Conservation (phyloP, 2,329 filamentous ascomycete species). For the Penicillium concentricum region DNA sequence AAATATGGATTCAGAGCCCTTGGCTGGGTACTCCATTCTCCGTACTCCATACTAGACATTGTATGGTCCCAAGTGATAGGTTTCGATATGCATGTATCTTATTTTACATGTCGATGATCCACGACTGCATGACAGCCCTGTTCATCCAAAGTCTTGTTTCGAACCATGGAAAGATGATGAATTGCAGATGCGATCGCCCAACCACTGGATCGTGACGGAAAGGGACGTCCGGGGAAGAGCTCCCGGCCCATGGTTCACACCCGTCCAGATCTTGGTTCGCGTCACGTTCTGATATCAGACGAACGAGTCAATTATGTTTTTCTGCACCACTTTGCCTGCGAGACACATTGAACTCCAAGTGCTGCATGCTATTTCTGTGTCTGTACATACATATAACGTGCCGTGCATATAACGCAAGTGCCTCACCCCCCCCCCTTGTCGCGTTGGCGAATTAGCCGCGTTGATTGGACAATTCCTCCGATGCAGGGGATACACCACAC, state of each 20-base stretch:
- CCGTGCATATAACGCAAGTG: slow-evolving; percentile 1
- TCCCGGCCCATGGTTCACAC: slow-evolving; percentile 25
- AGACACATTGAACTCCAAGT: neutral
- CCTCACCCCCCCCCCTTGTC: neutral
- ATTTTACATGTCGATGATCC: neutral
- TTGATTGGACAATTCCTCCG: slow-evolving; percentile 4
- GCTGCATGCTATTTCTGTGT: neutral
- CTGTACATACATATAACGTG: neutral
- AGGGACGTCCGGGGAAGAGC: slow-evolving; percentile 17
- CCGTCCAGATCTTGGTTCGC: slow-evolving; percentile 15
- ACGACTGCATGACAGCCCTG: neutral
- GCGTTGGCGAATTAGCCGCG: neutral
- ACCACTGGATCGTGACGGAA: slow-evolving; percentile 12
- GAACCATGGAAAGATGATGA: slow-evolving; percentile 1
- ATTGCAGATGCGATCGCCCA: slow-evolving; percentile 11
- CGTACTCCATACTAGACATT: neutral
- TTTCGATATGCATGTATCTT: neutral
- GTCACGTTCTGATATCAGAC: slow-evolving; percentile 9
- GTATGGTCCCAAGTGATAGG: neutral
- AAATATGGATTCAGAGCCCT: neutral
- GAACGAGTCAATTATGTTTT: neutral
- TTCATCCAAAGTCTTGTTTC: neutral
- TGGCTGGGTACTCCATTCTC: neutral
- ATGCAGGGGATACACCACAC: slow-evolving; percentile 11
- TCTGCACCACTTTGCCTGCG: neutral